phyloP scores from a whole-genome alignment of 2,329 filamentous ascomycete species.

The Tolypocladium nubicola region DNA sequence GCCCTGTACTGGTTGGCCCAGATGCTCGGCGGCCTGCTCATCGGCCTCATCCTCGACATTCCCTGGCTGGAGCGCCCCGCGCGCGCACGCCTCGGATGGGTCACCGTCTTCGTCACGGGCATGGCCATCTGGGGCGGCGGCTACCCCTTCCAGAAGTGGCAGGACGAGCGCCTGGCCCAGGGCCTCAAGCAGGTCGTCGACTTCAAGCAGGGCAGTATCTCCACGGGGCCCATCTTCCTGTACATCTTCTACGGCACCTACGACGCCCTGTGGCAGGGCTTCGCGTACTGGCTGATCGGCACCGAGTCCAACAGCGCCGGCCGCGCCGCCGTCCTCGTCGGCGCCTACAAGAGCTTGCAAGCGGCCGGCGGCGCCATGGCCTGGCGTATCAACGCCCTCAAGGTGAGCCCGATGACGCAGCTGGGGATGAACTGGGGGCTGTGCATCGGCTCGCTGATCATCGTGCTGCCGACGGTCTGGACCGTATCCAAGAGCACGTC shows the following conservation, averaged over 20 bases:
- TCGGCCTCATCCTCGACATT: conserved; percentile 33
- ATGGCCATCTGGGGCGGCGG: conserved; percentile 50
- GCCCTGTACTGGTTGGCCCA: conserved; percentile 44
- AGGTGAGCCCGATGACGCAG: conserved; percentile 25
- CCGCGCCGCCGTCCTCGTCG: conserved; percentile 31
- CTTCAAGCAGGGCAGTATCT: conserved; percentile 34
- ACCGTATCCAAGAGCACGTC: conserved; percentile 20
- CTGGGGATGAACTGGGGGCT: conserved; percentile 35
- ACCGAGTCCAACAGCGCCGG: conserved; percentile 30
- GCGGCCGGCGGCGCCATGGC: conserved; percentile 32
- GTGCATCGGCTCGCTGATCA: conserved; percentile 29
- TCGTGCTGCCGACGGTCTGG: conserved; percentile 30
- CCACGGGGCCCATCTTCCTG: conserved; percentile 53
- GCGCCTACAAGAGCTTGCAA: conserved; percentile 35
- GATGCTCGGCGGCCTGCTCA: conserved; percentile 39
- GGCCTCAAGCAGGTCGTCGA: conserved; percentile 34
- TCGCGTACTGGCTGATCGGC: conserved; percentile 50
- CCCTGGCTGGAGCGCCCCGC: conserved; percentile 28
- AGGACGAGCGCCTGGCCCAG: conserved; percentile 28
- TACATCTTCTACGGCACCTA: conserved; percentile 63
- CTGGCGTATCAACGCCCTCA: conserved; percentile 30
- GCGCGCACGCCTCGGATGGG: conserved; percentile 36
- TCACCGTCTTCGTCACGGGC: conserved; percentile 33
- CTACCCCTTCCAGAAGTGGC: conserved; percentile 54
- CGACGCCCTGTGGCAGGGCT: conserved; percentile 57